Evolutionary conservation across 2,329 filamentous ascomycete genomes (phyloP).

Genomic region (Diaporthe ampelina): DNA sequence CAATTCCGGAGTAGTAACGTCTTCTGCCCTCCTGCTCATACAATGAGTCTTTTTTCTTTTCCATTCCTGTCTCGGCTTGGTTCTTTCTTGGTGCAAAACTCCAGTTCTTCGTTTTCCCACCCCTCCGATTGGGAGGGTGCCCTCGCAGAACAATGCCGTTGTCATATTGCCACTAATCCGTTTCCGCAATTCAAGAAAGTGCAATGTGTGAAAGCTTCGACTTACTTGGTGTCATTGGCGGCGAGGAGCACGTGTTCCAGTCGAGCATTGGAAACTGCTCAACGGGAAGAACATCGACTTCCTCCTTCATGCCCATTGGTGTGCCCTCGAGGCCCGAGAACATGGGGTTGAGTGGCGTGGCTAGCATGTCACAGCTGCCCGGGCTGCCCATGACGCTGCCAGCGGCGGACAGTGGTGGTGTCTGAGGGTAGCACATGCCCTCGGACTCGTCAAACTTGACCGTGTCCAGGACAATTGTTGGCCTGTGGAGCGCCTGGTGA

Average conservation of each 20-base stretch:
- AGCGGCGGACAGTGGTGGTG: constrained; percentile 87
- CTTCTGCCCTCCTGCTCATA: neutral
- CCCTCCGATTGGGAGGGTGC: neutral
- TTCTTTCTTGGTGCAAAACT: neutral
- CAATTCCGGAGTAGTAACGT: neutral
- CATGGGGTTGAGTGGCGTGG: constrained; percentile 86
- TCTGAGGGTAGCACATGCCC: constrained; percentile 82
- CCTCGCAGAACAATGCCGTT: neutral
- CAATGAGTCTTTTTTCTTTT: neutral
- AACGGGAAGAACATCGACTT: constrained; percentile 71
- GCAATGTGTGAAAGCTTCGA: constrained; percentile 46
- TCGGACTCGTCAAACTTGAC: constrained; percentile 73
- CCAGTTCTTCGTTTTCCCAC: neutral
- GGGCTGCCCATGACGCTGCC: constrained; percentile 91
- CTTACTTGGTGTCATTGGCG: constrained; percentile 93
- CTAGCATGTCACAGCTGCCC: constrained; percentile 80
- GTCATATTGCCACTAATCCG: neutral
- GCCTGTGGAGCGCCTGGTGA: constrained; percentile 72
- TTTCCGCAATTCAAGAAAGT: constrained; percentile 20
- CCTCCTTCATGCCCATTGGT: constrained; percentile 76
- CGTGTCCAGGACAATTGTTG: constrained; percentile 83
- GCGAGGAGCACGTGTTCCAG: constrained; percentile 83
- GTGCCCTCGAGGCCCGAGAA: constrained; percentile 80
- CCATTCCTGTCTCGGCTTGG: neutral
- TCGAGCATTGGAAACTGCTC: constrained; percentile 82